Evolutionary conservation across 192 early-diverging fungal species (phyloP).

Genomic region (Gamsiella multidivaricata): DNA sequence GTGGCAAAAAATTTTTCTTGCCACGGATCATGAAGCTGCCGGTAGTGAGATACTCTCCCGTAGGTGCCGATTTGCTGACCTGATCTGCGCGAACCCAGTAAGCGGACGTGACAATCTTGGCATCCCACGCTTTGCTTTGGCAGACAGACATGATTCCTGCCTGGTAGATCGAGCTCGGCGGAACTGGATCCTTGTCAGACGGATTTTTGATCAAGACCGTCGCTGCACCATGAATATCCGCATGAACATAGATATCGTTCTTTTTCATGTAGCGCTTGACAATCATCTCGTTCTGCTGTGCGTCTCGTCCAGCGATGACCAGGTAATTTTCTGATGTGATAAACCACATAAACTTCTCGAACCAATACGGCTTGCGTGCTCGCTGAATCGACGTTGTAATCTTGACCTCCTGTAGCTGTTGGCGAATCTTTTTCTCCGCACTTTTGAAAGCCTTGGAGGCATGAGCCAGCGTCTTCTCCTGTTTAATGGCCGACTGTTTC

Average conservation of each 20-base stretch:
- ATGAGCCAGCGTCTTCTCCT: slow-evolving; percentile 89
- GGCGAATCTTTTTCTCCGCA: slow-evolving; percentile 90
- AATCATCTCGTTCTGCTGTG: slow-evolving; percentile 92
- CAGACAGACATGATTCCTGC: slow-evolving; percentile 96
- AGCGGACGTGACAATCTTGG: slow-evolving; percentile 93
- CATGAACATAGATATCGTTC: slow-evolving; percentile 92
- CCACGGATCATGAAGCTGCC: slow-evolving; percentile 95
- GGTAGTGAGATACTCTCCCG: slow-evolving; percentile 90
- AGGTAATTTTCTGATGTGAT: slow-evolving; percentile 92
- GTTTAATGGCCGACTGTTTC: slow-evolving; percentile 86
- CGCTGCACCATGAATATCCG: slow-evolving; percentile 93
- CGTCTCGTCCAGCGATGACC: slow-evolving; percentile 92
- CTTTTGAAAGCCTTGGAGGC: slow-evolving; percentile 88
- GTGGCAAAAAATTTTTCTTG: slow-evolving; percentile 94
- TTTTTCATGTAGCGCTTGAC: slow-evolving; percentile 75
- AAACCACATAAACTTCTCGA: slow-evolving; percentile 99
- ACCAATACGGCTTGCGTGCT: slow-evolving; percentile 95
- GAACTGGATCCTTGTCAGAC: slow-evolving; percentile 69
- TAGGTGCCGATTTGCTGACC: slow-evolving; percentile 85
- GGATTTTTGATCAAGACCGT: slow-evolving; percentile 91
- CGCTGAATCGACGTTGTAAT: slow-evolving; percentile 83
- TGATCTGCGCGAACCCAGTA: slow-evolving; percentile 94
- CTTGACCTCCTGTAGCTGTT: slow-evolving; percentile 81
- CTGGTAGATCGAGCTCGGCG: slow-evolving; percentile 92
- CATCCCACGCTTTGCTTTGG: slow-evolving; percentile 95